phyloP scores from a whole-genome alignment of 768 basidiomycete genomes.

The Tricholoma furcatifolium region DNA sequence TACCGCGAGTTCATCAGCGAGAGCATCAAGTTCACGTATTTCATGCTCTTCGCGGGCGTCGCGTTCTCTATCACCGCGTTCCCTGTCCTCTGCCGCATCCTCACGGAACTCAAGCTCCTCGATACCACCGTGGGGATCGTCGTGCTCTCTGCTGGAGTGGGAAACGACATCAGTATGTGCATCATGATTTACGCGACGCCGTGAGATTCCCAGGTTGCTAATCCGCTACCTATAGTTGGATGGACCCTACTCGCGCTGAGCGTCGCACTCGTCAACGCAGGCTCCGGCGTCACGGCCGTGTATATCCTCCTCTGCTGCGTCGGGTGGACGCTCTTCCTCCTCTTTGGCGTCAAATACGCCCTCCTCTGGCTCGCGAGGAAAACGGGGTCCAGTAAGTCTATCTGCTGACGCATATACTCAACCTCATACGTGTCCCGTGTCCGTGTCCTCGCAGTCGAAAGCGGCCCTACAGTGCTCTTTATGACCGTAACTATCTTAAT shows the following conservation, averaged over 20 bases:
- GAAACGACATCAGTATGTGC: conserved; percentile 66
- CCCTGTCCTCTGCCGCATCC: conserved; percentile 82
- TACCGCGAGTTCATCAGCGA: conserved; percentile 74
- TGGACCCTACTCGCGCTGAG: conserved; percentile 90
- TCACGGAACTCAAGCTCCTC: conserved; percentile 88
- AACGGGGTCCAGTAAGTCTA: conserved; percentile 67
- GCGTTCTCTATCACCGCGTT: conserved; percentile 89
- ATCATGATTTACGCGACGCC: background rate
- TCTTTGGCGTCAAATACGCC: conserved; percentile 60
- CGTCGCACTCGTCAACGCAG: conserved; percentile 89
- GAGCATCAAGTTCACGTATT: conserved; percentile 75
- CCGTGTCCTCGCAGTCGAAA: conserved; percentile 43
- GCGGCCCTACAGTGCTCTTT: conserved; percentile 83
- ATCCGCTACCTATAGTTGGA: conserved; percentile 42
- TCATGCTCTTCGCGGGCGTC: conserved; percentile 93
- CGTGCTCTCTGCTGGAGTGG: conserved; percentile 90
- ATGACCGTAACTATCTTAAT: conserved; percentile 84
- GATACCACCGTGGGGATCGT: conserved; percentile 92
- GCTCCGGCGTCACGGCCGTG: conserved; percentile 77
- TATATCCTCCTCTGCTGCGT: conserved; percentile 81
- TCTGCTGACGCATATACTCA: background rate
- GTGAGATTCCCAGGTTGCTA: background rate
- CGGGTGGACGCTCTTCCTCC: conserved; percentile 76
- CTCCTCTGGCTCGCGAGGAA: conserved; percentile 72
- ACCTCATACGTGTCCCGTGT: background rate